A percentile compares a stretch with the other conserved stretches of the same genome.
phyloP scores from a whole-genome alignment of 108 stramenopile species.

The Cyclotella choctawhatcheeana region DNA sequence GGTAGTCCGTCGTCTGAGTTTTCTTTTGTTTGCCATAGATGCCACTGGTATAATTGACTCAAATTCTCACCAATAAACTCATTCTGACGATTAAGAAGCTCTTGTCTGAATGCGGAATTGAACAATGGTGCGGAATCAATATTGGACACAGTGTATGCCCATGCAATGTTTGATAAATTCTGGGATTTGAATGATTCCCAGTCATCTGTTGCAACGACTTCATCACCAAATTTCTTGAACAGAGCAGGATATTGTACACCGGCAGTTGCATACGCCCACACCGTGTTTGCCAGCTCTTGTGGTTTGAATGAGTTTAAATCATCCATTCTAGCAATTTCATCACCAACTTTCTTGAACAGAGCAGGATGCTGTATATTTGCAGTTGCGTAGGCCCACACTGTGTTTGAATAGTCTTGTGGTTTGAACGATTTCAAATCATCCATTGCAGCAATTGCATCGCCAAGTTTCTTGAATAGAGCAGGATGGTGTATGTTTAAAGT shows the following conservation, averaged over 20 bases:
- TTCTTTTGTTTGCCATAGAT: constrained; percentile 26
- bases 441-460: neutral
- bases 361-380: neutral
- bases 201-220: no score
- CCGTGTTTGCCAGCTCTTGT: constrained; percentile 6
- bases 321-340: neutral
- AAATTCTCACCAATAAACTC: neutral
- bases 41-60: constrained; percentile 19
- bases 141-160: no score
- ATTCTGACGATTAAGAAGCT: neutral
- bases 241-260: no score
- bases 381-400: neutral
- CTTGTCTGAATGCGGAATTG: neutral
- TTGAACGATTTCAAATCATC: constrained; percentile 4
- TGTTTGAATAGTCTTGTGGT: constrained; percentile 1
- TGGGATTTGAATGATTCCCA: no score
- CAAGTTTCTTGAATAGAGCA: constrained; percentile 11
- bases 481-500: constrained; percentile 1
- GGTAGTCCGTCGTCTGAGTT: neutral
- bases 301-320: constrained; percentile 2
- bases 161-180: no score
- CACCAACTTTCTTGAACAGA: constrained; percentile 5
- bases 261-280: neutral
- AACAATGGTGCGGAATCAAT: constrained; percentile 2
- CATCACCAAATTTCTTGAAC: no score